phyloP scores from a whole-genome alignment of 2,329 filamentous ascomycete species.

The Raffaelea deltoideospora region DNA sequence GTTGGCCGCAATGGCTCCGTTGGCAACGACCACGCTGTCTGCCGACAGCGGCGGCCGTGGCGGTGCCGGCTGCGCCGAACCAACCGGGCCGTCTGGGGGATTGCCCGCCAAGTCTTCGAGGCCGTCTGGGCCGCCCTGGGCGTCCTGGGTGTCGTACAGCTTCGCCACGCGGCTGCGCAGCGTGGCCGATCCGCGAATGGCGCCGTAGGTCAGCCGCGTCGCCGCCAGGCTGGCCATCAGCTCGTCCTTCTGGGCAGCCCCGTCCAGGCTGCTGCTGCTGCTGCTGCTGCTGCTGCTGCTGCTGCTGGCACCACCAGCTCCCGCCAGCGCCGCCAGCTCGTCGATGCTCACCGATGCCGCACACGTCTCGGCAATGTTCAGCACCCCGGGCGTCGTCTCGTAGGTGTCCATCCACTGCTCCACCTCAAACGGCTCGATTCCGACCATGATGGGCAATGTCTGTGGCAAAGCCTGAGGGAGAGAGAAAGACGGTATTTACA shows the following conservation, averaged over 20 bases:
- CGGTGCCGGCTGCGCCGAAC: no score
- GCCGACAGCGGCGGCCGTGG: constrained; percentile 25
- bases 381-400: constrained; percentile 36
- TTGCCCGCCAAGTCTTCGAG: no score
- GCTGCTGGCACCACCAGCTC: no score
- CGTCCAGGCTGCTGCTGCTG: no score
- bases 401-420: constrained; percentile 57
- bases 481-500: no score
- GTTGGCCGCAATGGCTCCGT: constrained; percentile 75
- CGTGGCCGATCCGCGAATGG: constrained; percentile 52
- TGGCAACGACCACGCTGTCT: constrained; percentile 60
- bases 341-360: constrained; percentile 59
- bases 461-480: no score
- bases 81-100: no score
- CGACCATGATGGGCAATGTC: constrained; percentile 22
- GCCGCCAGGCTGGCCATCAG: constrained; percentile 30
- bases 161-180: constrained; percentile 50
- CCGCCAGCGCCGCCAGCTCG: constrained; percentile 44
- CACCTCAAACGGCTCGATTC: constrained; percentile 50
- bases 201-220: constrained; percentile 53
- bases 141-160: constrained; percentile 24
- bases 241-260: no score
- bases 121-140: no score
- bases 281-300: no score
- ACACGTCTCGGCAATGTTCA: constrained; percentile 71